Conservation (phyloP, 176 grass and related monocot species). For the Calamus simplicifolius region DNA sequence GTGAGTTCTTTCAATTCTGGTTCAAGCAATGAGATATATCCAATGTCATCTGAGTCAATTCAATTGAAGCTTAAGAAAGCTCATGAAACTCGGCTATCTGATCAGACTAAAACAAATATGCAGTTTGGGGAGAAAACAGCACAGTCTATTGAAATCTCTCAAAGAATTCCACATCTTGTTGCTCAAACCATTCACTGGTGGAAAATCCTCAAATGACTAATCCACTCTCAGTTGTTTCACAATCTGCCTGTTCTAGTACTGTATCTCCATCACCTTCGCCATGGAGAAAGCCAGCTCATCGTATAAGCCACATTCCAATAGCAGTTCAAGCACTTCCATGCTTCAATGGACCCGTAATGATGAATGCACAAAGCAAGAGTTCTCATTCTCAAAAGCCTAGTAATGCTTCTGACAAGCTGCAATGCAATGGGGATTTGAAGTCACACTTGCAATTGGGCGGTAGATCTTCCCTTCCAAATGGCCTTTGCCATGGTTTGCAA, state of each 20-base stretch:
- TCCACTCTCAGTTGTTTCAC: neutral
- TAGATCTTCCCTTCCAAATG: slow-evolving; percentile 6
- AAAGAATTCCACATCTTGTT: neutral
- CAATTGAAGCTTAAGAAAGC: slow-evolving; percentile 8
- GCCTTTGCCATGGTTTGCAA: slow-evolving; percentile 21
- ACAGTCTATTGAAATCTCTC: slow-evolving; percentile 8
- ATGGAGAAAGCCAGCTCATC: slow-evolving; percentile 20
- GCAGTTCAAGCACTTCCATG: slow-evolving; percentile 33
- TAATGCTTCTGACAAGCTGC: slow-evolving; percentile 11
- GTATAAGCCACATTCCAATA: slow-evolving; percentile 20
- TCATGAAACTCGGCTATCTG: slow-evolving; percentile 2
- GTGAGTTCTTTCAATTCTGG: neutral
- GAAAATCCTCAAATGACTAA: neutral
- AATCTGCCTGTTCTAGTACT: slow-evolving; percentile 13
- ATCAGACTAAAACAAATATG: neutral
- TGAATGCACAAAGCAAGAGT: slow-evolving; percentile 20
- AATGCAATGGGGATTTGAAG: slow-evolving; percentile 17
- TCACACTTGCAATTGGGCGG: neutral
- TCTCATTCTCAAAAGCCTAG: slow-evolving; percentile 25
- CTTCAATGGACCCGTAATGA: slow-evolving; percentile 27
- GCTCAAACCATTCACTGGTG: neutral
- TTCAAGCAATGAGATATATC: neutral
- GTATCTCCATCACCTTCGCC: slow-evolving; percentile 20
- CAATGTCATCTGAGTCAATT: slow-evolving; percentile 5
- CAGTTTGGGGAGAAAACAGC: neutral